Evolutionary conservation across 2,329 filamentous ascomycete species (phyloP), one percentile per base, ranked within the genome.

Genomic region (Pestalotiopsis sp.): DNA sequence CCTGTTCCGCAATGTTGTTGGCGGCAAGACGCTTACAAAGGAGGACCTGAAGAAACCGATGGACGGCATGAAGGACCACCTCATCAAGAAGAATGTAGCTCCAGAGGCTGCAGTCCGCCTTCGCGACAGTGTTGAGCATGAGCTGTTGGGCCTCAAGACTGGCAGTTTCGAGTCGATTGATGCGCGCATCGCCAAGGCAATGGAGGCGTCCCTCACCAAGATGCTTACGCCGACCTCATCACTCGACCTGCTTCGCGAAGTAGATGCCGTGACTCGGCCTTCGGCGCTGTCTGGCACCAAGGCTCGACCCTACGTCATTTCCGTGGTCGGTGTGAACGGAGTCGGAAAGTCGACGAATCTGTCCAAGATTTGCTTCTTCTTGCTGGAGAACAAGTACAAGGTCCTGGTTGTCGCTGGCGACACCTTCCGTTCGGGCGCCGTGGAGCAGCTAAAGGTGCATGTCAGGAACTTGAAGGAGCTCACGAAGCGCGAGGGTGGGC

Each of bases 271-370:
- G 71, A 91, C 90, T 6, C 85, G 89, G 12, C 91, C 93, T 1
- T 83, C 91, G 0, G 85, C 84, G 25, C 88, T 90, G 3, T 90
- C 90, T 38, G 85, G 90, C 70, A 84, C 88, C 73, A 86, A 87
- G 69, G 81, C 87, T 23, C 91, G 96, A 4, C 96, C 96, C 58
- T 99, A 98, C 78, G 95, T 98, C 76, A 97, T 99, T 78, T 98
- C 94, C 68, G 97, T 99, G 71, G 96, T 99, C 58, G 96, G 96
- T 71, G 96, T 99, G 78, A 99, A 99, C 80, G 96, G 96, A 67
- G 96, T 99, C 49, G 96, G 96, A 77, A 99, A 99, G 84, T 98
- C 95, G 17, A 99, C 96, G 66, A 98, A 98, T 78, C 86, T 99
- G 49, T 95, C 94, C 80, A 99, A 99, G 82, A 97, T 99, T 73